These are phyloP conservation scores for Quercus tomentella DNA, from an alignment of 331 rosid genomes.

Conservation along the genomic window DNA sequence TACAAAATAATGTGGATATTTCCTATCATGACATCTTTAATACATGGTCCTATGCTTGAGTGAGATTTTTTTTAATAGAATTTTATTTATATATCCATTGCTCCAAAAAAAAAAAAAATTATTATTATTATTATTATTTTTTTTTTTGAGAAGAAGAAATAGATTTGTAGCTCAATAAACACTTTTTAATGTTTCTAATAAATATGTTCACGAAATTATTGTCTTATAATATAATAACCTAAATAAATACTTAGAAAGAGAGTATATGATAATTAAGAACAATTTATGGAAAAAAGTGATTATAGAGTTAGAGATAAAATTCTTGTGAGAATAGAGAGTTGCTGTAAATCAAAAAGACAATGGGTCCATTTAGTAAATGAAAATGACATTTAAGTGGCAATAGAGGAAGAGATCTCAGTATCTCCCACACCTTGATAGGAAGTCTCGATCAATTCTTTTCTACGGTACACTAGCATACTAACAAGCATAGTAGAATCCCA, in stretches of 20 bases:
- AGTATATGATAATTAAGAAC: not conserved
- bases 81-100: no score
- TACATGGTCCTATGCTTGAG: no score
- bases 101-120: no score
- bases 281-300: not conserved
- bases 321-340: not conserved
- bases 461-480: conserved; percentile 6
- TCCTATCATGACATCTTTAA: no score
- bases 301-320: not conserved
- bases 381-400: not conserved
- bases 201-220: not conserved
- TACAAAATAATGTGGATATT: no score
- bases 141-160: no score
- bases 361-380: conserved; percentile 2
- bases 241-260: not conserved
- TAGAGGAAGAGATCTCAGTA: not conserved
- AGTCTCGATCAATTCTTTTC: not conserved
- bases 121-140: no score
- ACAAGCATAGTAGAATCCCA: not conserved
- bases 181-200: no score
- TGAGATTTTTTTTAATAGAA: no score
- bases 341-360: not conserved
- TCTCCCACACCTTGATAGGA: not conserved
- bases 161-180: no score
- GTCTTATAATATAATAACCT: not conserved